Evolutionary conservation across 2,329 filamentous ascomycete species (phyloP).

Genomic region (Ascocoryne sarcoides): DNA sequence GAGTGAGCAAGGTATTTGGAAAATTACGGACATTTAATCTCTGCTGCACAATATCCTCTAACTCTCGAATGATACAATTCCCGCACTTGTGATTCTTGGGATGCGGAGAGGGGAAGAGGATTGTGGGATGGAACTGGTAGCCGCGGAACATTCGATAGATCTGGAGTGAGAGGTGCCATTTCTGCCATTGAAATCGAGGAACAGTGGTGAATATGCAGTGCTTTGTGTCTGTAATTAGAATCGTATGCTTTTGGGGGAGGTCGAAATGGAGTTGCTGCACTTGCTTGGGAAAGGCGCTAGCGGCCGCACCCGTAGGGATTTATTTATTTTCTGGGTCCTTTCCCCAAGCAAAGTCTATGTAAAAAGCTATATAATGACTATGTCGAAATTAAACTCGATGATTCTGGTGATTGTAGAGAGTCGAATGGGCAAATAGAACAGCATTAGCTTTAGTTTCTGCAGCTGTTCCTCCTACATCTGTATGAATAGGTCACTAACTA

Average conservation of each 20-base stretch:
- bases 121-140: constrained; percentile 52
- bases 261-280: not conserved
- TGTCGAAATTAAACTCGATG: no score
- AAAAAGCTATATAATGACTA: no score
- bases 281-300: not conserved
- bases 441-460: no score
- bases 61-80: constrained; percentile 76
- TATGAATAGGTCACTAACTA: no score
- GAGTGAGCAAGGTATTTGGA: not conserved
- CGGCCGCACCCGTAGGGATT: not conserved
- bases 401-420: no score
- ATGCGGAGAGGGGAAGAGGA: constrained; percentile 72
- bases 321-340: not conserved
- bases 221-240: not conserved
- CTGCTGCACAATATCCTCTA: constrained; percentile 61
- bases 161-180: constrained; percentile 19
- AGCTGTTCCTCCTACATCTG: no score
- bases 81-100: constrained; percentile 73
- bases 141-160: constrained; percentile 14
- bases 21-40: constrained; percentile 59
- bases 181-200: constrained; percentile 18
- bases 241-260: constrained; percentile 10
- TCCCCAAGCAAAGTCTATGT: not conserved
- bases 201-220: not conserved
- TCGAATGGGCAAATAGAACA: no score